Base-by-base conservation (phyloP, 805 yeast species). In the Saccharomycopsis sp. region DNA sequence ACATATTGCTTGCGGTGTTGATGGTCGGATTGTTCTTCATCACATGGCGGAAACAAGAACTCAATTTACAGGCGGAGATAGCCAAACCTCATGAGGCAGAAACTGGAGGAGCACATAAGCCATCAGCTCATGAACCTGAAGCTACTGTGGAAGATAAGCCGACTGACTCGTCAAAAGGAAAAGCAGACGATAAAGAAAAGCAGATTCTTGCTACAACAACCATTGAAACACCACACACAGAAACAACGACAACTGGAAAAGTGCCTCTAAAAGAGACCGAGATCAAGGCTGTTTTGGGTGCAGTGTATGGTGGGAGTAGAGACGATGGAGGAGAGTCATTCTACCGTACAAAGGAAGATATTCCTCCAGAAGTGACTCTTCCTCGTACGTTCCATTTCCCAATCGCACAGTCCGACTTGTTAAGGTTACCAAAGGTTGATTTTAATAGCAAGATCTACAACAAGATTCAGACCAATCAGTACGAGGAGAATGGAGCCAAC, bases 391-490 rank as follows among this genome's bases (percentile, higher is more conserved):
- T 44, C 49, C 3, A 44, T 17, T 44, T 17, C 22, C 49, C 49
- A 7, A 12, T 44, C 12, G 22, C 22, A 17, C 3, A 44, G 12
- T n/a, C 49, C 8, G 49, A 44, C 22, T 19, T 17, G 12, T 5
- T 44, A 44, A 44, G 8, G 12, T 24, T 52, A 7, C 54, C 54
- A 24, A 52, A 2, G 22, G 20, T 52, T 15, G 54, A 52, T 52
- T 52, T 25, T 17, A 29, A 29, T 12, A 15, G 8, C 15, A 52
- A 56, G 0, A 56, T 58, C 5, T 70, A 69, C 54, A 68, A 70
- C 2, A 55, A 44, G 2, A 61, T 73, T n/a, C 77, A 74, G 56
- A 59, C 72, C 1, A 52, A 54, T 0, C 50, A 58, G 8, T 72
- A 56, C 51, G 5, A 72, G 67, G 57, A 71, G 68, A 34, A 72